These are phyloP conservation scores for Trapa incisa DNA, from an alignment of 345 rosid genomes.

Conservation along the genomic window DNA sequence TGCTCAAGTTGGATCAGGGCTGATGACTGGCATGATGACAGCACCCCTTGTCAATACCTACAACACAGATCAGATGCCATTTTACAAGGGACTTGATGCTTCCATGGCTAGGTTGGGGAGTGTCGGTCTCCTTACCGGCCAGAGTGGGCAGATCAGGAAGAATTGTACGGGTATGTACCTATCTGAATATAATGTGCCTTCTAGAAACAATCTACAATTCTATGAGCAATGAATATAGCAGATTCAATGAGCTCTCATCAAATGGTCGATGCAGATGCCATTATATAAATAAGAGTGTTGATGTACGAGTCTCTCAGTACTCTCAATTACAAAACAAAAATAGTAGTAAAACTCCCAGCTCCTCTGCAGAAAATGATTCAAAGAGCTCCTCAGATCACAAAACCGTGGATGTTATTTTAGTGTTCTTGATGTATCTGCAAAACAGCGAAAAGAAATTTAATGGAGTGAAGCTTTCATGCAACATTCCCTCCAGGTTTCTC, in stretches of 20 bases:
- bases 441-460: neutral
- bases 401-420: too few relatives aligned
- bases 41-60: conserved; percentile 45
- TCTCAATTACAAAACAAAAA: too few relatives aligned
- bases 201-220: too few relatives aligned
- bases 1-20: conserved; percentile 70
- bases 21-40: conserved; percentile 35
- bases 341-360: too few relatives aligned
- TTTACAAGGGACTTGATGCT: conserved; percentile 45
- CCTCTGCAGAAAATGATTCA: too few relatives aligned
- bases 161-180: conserved; percentile 18
- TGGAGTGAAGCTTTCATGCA: neutral
- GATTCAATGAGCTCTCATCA: too few relatives aligned
- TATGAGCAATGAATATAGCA: too few relatives aligned
- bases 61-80: conserved; percentile 30
- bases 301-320: too few relatives aligned
- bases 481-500: conserved; percentile 17
- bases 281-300: too few relatives aligned
- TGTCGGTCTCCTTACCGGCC: conserved; percentile 51
- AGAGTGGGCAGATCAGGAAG: conserved; percentile 49
- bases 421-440: neutral
- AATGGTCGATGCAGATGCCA: too few relatives aligned
- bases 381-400: too few relatives aligned
- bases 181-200: too few relatives aligned
- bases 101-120: conserved; percentile 65